Evolutionary conservation across 192 early-diverging fungal species (phyloP), one percentile per base, ranked within the genome.

Genomic region (Cetraspora pellucida): DNA sequence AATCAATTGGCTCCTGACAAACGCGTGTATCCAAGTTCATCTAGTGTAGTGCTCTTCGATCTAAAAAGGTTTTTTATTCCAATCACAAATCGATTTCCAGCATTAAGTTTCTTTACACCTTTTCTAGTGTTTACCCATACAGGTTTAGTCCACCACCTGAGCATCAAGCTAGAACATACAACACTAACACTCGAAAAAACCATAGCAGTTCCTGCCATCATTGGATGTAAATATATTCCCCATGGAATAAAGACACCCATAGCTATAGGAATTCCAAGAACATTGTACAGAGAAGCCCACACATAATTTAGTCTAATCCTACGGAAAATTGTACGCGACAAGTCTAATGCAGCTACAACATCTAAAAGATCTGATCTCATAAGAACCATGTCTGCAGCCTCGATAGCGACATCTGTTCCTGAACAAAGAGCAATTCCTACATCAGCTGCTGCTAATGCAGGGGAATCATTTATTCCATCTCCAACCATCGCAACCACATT

Each of bases 391-490:
- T 89, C 86, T 0, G 97, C 96, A 0, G 97, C 94, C 75, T 96
- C 95, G 84, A 97, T 92, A 0, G 96, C 97, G 45, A 99, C 93
- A 81, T 99, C 97, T 0, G 96, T 96, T 8, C 95, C 97, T 3
- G 91, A 92, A 70, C 89, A 91, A 44, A 97, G 81, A 0, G 95
- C 93, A 77, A 99, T 93, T 2, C 96, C 96, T 10, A 99, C 81
- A 76, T 97, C 90, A 3, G 93, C 86, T 10, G 87, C 87, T 0
- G 94, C 95, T 72, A 99, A 81, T 10, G 95, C 93, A n/a, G 95
- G 95, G 4, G 95, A 94, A 74, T 99, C 97, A 77, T 99, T 99
- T 80, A 97, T 91, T 49, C 97, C 97, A 79, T 99, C 97, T 19
- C 97, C 97, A 0, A 97, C 91, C 94, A 98, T 96, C 2, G 96